Percentiles rank a stretch among this genome's conserved stretches.
Evolutionary conservation across 2,329 filamentous ascomycete genomes (phyloP).

Genomic region (Diaporthe sp.): DNA sequence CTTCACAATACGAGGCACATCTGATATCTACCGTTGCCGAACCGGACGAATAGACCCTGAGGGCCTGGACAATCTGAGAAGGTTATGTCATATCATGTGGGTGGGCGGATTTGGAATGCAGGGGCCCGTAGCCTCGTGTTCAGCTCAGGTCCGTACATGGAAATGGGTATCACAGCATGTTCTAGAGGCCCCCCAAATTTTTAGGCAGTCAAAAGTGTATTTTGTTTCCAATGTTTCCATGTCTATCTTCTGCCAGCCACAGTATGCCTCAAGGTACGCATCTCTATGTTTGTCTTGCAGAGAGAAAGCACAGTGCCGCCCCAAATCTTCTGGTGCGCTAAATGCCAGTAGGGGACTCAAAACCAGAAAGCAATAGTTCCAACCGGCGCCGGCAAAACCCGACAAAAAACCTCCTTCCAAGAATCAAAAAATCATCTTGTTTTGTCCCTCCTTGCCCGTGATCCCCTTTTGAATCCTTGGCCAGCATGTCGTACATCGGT

Average conservation of each 20-base stretch:
- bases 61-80: not conserved
- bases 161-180: not conserved
- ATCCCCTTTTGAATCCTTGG: constrained; percentile 20
- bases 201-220: not conserved
- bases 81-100: not conserved
- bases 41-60: not conserved
- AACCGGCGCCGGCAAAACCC: constrained; percentile 25
- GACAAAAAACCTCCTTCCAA: not conserved
- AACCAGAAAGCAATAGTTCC: constrained; percentile 15
- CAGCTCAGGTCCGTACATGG: not conserved
- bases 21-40: not conserved
- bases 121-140: not conserved
- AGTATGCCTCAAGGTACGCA: constrained; percentile 29
- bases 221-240: constrained; percentile 23
- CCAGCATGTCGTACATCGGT: constrained; percentile 3
- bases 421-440: constrained; percentile 24
- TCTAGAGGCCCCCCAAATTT: not conserved
- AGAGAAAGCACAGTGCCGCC: constrained; percentile 25
- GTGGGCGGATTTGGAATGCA: not conserved
- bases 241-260: constrained; percentile 32
- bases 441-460: constrained; percentile 17
- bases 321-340: constrained; percentile 18
- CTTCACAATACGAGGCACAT: constrained; percentile 34
- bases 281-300: constrained; percentile 32
- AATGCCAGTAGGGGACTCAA: constrained; percentile 10